Evolutionary conservation across 805 yeast genomes (phyloP).

Genomic region (Lipomyces spencermartinsiae): DNA sequence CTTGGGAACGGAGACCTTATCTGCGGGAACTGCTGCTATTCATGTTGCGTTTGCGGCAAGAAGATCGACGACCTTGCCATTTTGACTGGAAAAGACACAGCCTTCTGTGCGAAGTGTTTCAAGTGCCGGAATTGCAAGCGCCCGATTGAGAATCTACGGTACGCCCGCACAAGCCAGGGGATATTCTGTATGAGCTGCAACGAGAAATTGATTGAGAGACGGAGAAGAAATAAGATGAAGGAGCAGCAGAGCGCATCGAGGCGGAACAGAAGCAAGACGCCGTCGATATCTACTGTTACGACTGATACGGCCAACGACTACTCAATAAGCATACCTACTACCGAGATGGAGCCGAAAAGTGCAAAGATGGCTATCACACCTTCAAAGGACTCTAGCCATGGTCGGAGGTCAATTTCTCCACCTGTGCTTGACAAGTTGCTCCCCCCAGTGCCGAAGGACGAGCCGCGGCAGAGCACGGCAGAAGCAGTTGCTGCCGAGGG

Average conservation of each 20-base stretch:
- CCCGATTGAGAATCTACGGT: constrained; percentile 84
- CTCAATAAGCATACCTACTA: neutral
- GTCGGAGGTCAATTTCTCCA: neutral
- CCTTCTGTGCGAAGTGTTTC: constrained; percentile 90
- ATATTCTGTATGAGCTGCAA: constrained; percentile 93
- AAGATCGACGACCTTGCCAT: constrained; percentile 94
- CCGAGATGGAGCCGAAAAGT: neutral
- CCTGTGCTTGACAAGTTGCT: neutral
- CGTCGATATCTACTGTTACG: neutral
- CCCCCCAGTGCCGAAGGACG: neutral
- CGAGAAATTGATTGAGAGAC: constrained; percentile 76
- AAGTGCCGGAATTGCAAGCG: constrained; percentile 86
- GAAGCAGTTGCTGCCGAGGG: neutral
- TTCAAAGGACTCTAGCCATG: neutral
- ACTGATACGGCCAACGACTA: neutral
- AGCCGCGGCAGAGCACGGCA: neutral
- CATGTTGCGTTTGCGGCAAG: constrained; percentile 81
- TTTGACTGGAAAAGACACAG: constrained; percentile 84
- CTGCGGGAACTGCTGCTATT: constrained; percentile 90
- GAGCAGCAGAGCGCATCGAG: constrained; percentile 5
- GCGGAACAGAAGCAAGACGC: constrained; percentile 3
- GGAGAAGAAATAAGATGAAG: constrained; percentile 56
- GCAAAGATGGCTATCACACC: neutral
- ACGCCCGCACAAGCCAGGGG: constrained; percentile 93
- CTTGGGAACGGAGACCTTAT: constrained; percentile 91